phyloP scores from a whole-genome alignment of 495 filamentous ascomycete species.

The Sabuloglossum arenarium region DNA sequence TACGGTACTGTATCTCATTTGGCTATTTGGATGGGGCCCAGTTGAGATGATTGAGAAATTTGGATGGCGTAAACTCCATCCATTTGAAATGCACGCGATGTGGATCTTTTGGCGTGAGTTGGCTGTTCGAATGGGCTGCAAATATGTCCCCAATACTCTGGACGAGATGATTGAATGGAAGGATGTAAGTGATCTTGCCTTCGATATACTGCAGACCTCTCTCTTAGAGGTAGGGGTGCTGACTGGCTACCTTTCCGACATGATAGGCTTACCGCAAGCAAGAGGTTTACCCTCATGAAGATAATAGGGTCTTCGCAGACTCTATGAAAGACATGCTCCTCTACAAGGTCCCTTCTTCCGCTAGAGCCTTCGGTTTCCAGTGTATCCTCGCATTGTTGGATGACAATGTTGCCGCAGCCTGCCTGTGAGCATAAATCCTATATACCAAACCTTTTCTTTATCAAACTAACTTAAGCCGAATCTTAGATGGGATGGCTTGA shows the following conservation, averaged over 20 bases:
- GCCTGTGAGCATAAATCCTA: slow-evolving; percentile 4
- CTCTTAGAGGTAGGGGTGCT: not conserved
- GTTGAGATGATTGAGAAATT: slow-evolving; percentile 10
- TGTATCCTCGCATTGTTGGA: slow-evolving; percentile 9
- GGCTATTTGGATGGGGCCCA: slow-evolving; percentile 3
- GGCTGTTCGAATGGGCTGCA: slow-evolving; percentile 9
- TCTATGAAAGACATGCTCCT: slow-evolving; percentile 8
- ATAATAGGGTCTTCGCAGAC: slow-evolving; percentile 7
- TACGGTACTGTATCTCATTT: slow-evolving; percentile 11
- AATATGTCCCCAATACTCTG: slow-evolving; percentile 7
- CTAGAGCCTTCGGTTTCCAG: slow-evolving; percentile 6
- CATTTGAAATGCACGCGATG: slow-evolving; percentile 11
- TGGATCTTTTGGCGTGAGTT: slow-evolving; percentile 11
- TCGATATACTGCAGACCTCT: not conserved
- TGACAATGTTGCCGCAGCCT: slow-evolving; percentile 7
- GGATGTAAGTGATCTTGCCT: slow-evolving; percentile 1
- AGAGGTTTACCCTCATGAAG: slow-evolving; percentile 1
- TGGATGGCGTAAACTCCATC: slow-evolving; percentile 12
- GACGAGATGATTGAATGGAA: slow-evolving; percentile 5
- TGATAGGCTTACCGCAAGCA: slow-evolving; percentile 3
- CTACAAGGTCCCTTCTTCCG: slow-evolving; percentile 5
- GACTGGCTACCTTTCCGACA: not conserved
- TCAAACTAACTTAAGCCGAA: not conserved
- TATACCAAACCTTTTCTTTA: not conserved
- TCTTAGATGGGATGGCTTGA: slow-evolving; percentile 2